Evolutionary conservation across 768 basidiomycete genomes (phyloP).

Genomic region (Naematelia encephala): DNA sequence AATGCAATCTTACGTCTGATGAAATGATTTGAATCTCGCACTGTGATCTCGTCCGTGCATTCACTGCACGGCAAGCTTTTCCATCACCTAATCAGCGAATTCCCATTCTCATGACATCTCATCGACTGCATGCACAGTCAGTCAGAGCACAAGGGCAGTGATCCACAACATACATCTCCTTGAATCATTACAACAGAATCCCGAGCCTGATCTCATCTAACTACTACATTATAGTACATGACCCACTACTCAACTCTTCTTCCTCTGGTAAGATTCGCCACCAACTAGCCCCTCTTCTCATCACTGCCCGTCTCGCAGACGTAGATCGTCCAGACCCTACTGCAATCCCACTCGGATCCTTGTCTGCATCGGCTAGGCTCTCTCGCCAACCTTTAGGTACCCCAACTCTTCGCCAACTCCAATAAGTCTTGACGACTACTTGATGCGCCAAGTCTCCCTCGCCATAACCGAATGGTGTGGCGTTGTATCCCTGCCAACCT

Average conservation of each 20-base stretch:
- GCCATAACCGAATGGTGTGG: slow-evolving; percentile 25
- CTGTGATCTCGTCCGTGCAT: too few species aligned
- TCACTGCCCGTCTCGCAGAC: background rate
- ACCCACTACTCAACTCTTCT: background rate
- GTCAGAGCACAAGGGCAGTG: too few species aligned
- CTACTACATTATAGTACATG: background rate
- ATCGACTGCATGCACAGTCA: too few species aligned
- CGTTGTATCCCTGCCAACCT: slow-evolving; percentile 17
- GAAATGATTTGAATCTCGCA: too few species aligned
- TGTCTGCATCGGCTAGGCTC: background rate
- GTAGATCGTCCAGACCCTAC: background rate
- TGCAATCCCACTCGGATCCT: background rate
- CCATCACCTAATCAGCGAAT: too few species aligned
- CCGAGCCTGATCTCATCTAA: too few species aligned
- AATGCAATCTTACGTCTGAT: too few species aligned
- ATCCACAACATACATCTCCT: background rate
- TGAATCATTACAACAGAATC: too few species aligned
- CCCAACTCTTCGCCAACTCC: slow-evolving; percentile 28
- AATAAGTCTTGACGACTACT: slow-evolving; percentile 31
- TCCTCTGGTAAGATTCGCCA: background rate
- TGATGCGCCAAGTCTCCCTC: slow-evolving; percentile 1
- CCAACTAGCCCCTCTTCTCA: background rate
- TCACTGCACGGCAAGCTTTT: too few species aligned
- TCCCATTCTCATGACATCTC: too few species aligned
- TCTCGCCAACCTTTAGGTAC: slow-evolving; percentile 21